Percentiles rank a stretch among this genome's conserved stretches.
These are phyloP conservation scores for Xylaria sp. DNA, from an alignment of 2,329 filamentous ascomycete species.

Conservation along the genomic window DNA sequence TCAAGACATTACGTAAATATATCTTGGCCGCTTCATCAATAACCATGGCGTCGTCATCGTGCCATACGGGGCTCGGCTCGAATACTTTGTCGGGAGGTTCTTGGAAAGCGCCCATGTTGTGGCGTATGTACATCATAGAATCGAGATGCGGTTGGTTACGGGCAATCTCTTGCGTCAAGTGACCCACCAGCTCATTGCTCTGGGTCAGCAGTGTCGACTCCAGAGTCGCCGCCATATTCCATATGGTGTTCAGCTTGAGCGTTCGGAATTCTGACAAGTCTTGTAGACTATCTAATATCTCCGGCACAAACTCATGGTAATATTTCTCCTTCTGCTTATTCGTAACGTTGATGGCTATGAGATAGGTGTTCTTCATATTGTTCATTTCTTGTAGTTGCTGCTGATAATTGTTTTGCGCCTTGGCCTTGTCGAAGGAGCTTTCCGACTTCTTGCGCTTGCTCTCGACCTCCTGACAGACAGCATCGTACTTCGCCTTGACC, in stretches of 20 bases:
- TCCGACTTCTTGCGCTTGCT: slow-evolving; percentile 92
- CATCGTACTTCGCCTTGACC: slow-evolving; percentile 88
- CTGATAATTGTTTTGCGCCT: slow-evolving; percentile 86
- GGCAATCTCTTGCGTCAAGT: slow-evolving; percentile 73
- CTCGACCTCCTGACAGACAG: slow-evolving; percentile 89
- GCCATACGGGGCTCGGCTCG: slow-evolving; percentile 94
- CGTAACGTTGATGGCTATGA: slow-evolving; percentile 92
- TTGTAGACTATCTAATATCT: slow-evolving; percentile 87
- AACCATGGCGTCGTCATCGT: slow-evolving; percentile 84
- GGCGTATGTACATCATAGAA: slow-evolving; percentile 95
- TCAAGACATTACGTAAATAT: slow-evolving; percentile 84
- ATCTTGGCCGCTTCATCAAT: slow-evolving; percentile 82
- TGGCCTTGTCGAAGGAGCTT: slow-evolving; percentile 86
- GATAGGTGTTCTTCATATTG: slow-evolving; percentile 96
- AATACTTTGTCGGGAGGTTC: slow-evolving; percentile 82
- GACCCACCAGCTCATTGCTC: slow-evolving; percentile 66
- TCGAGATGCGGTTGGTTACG: slow-evolving; percentile 86
- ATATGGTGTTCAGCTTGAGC: slow-evolving; percentile 75
- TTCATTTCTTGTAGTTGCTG: slow-evolving; percentile 94
- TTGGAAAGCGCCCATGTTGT: slow-evolving; percentile 78
- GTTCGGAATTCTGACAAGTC: slow-evolving; percentile 89
- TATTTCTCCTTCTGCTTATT: slow-evolving; percentile 98
- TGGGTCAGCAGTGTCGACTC: slow-evolving; percentile 74
- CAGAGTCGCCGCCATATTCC: slow-evolving; percentile 72
- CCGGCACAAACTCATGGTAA: slow-evolving; percentile 94